phyloP scores from a whole-genome alignment of 2,329 filamentous ascomycete species.

The Trichoderma simmonsii region DNA sequence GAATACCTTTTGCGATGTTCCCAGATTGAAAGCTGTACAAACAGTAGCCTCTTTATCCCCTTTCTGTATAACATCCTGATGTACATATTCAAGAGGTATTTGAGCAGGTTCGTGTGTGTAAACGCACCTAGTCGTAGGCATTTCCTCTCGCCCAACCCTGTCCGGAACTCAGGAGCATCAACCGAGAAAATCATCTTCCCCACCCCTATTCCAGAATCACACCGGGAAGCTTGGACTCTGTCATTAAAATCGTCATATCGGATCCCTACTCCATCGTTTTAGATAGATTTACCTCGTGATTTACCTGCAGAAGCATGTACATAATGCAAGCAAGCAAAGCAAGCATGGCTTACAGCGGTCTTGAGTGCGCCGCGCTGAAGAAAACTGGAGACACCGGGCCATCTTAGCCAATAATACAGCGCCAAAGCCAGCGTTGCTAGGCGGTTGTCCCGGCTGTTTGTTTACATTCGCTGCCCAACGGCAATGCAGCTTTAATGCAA shows the following conservation, averaged over 20 bases:
- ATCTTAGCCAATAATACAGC: background rate
- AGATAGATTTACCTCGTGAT: conserved; percentile 9
- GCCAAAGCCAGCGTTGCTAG: conserved; percentile 22
- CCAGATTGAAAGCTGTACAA: background rate
- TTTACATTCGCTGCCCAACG: conserved; percentile 24
- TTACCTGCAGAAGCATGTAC: conserved; percentile 9
- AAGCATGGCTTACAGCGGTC: background rate
- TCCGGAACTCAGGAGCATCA: conserved; percentile 1
- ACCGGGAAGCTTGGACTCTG: background rate
- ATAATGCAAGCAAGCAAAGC: conserved; percentile 5
- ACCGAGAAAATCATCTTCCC: background rate
- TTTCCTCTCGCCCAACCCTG: background rate
- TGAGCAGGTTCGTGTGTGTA: background rate
- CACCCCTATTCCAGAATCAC: background rate
- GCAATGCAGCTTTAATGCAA: conserved; percentile 15
- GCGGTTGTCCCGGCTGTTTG: conserved; percentile 24
- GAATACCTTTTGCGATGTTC: background rate
- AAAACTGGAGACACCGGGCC: background rate
- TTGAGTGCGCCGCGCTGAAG: background rate
- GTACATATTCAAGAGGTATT: background rate
- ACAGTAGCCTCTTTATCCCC: background rate
- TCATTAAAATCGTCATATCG: background rate
- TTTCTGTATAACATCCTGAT: background rate
- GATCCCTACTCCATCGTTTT: conserved; percentile 12
- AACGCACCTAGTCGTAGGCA: background rate